Evolutionary conservation across 768 basidiomycete genomes (phyloP), one percentile per base, ranked within the genome.

Genomic region (Paxillus rubicundulus): DNA sequence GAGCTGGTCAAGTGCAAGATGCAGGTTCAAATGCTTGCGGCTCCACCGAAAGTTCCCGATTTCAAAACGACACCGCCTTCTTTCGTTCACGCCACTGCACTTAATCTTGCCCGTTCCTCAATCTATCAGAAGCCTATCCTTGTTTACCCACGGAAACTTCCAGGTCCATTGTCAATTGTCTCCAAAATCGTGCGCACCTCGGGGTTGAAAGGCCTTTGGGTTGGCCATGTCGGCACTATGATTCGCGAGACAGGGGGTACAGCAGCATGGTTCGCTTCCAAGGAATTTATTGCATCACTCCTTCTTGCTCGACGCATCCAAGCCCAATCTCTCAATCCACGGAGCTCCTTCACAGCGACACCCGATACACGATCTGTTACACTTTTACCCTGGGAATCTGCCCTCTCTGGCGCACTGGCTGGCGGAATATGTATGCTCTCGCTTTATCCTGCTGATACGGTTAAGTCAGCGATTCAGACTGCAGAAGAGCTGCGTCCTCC

Each of bases 1-100:
- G 92, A 96, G 64, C 84, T 93, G 38, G 80, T 96, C 61, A 95
- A 96, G 71, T 93, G 91, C 75, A 89, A 91, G 68, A 94, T 94
- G 92, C 92, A 94, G 65, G 92, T 93, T 5, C 90, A 94, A 65
- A 86, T 90, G 80, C 82, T 92, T 13, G 28, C 60, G 47, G 18
- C 45, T 17, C 53, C 62, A 39, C 58, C 53, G 17, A 50, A 45
- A 44, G 45, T 59, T 14, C 55, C 56, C 17, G 42, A 53, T 48
- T 56, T 59, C 12, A 34, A 34, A 18, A 56, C 56, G 40, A 52
- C 39, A 38, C 54, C 50, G n/a, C 58, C 61, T 28, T 57, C 53
- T 36, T 62, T 62, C 45, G 43, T 55, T 47, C 41, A 46, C 45
- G 34, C 52, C 30, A 53, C 20, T 10, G 52, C 20, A 18, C n/a